A percentile compares a stretch with the other conserved stretches of the same genome.
These are phyloP conservation scores for Hypholoma fasciculare DNA, from an alignment of 768 basidiomycete species.

Conservation along the genomic window DNA sequence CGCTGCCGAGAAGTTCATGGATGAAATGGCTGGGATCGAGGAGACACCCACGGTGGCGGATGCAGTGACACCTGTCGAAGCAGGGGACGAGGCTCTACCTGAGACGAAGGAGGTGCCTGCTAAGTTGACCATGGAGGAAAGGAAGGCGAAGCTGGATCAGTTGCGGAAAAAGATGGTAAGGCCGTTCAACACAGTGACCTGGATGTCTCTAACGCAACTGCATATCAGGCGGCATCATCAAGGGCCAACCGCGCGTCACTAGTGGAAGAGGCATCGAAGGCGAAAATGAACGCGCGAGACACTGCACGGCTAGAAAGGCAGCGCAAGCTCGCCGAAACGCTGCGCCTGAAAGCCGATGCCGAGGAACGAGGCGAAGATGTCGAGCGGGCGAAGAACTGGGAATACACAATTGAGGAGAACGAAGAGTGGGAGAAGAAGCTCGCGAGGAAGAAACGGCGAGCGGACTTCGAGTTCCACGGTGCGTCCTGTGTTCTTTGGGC, in stretches of 20 bases:
- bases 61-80: slow-evolving; percentile 16
- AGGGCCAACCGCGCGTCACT: slow-evolving; percentile 85
- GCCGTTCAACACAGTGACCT: background rate
- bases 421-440: slow-evolving; percentile 95
- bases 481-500: slow-evolving; percentile 23
- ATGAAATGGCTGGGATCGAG: slow-evolving; percentile 30
- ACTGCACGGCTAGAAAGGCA: slow-evolving; percentile 84
- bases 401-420: slow-evolving; percentile 93
- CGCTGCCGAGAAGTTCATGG: slow-evolving; percentile 29
- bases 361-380: slow-evolving; percentile 92
- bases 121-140: slow-evolving; percentile 62
- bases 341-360: slow-evolving; percentile 85
- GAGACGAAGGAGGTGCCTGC: background rate
- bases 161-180: slow-evolving; percentile 78
- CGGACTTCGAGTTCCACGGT: slow-evolving; percentile 93
- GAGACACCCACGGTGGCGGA: slow-evolving; percentile 11
- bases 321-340: slow-evolving; percentile 83
- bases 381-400: slow-evolving; percentile 91
- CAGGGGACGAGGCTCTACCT: slow-evolving; percentile 16
- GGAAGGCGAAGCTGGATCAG: slow-evolving; percentile 75
- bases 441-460: slow-evolving; percentile 78
- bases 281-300: slow-evolving; percentile 78
- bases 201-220: background rate
- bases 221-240: slow-evolving; percentile 65
- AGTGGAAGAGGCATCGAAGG: slow-evolving; percentile 79